Evolutionary conservation across 208 protist species (phyloP), one percentile per base, ranked within the genome.

Genomic region (Acanthamoeba polyphaga): DNA sequence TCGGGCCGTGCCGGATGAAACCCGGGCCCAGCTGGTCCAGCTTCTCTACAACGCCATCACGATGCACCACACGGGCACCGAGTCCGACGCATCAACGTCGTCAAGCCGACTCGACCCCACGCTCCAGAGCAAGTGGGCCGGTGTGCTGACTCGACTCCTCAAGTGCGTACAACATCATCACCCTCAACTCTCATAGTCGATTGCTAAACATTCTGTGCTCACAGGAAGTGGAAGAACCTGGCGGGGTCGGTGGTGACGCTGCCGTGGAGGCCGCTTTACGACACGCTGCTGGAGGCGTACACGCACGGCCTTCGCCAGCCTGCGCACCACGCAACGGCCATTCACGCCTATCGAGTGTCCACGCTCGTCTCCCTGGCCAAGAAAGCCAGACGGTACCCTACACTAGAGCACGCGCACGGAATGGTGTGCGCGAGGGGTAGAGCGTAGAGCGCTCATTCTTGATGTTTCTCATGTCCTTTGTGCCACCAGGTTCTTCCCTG

Each of bases 161-260:
- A 84, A 84, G 74, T 84, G 27, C 43, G 66, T 43, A 43, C 9
- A 43, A 2, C 66, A 8, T 55, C 43, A 49, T 15, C 68, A 49
- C 34, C 15, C 34, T 2, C 66, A 74, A 6, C 10, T 24, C 19
- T 29, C 34, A 22, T 7, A 74, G 7, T 74, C 13, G 7, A 17
- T 22, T 1, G 17, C 13, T 24, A 24, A 60, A 24, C 13, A 0
- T 24, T 58, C 19, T 60, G 55, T 5, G 55, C 55, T 60, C 15
- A 22, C 43, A 84, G 74, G 43, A 84, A 84, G 74, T 84, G 74
- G 74, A 84, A 84, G 43, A 43, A 84, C 27, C 74, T 84, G 43
- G 74, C 74, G 6, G 38, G 74, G 32, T 58, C 74, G 43, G 66
- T 22, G 34, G 34, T 84, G 38, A 29, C 43, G 1, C 74, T 84